A percentile compares a stretch with the other conserved stretches of the same genome.
phyloP scores from a whole-genome alignment of 257 asterid species.

The Ligustrum vulgare region DNA sequence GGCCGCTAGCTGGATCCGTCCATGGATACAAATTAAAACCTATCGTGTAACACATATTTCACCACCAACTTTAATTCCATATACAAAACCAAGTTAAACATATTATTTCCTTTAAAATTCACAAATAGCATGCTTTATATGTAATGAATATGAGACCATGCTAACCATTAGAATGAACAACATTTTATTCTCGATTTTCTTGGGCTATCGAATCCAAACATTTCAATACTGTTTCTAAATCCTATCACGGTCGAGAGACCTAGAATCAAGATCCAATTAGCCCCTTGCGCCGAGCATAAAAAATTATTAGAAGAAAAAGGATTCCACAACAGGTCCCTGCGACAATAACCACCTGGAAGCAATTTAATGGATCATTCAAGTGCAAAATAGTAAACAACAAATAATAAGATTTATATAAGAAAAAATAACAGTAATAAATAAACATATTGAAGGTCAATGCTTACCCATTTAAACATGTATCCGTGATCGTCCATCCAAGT shows the following conservation, averaged over 20 bases:
- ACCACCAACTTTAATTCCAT: too few relatives aligned
- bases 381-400: neutral
- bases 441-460: neutral
- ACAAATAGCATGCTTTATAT: too few relatives aligned
- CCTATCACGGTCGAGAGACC: neutral
- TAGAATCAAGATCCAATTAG: slow-evolving; percentile 65
- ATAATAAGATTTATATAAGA: neutral
- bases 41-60: too few relatives aligned
- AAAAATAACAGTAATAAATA: neutral
- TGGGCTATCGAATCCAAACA: too few relatives aligned
- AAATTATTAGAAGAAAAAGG: slow-evolving; percentile 47
- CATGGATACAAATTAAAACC: too few relatives aligned
- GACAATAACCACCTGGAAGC: slow-evolving; percentile 52
- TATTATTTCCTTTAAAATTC: too few relatives aligned
- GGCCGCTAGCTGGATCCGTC: too few relatives aligned
- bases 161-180: too few relatives aligned
- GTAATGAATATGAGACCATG: too few relatives aligned
- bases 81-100: too few relatives aligned
- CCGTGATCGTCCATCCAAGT: slow-evolving; percentile 61
- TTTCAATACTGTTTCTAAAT: too few relatives aligned
- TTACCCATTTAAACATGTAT: slow-evolving; percentile 90
- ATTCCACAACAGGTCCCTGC: slow-evolving; percentile 33
- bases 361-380: neutral
- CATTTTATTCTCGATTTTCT: too few relatives aligned
- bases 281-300: slow-evolving; percentile 75